These are phyloP conservation scores for Mycena alexandri DNA, from an alignment of 768 basidiomycete genomes.

Conservation along the genomic window DNA sequence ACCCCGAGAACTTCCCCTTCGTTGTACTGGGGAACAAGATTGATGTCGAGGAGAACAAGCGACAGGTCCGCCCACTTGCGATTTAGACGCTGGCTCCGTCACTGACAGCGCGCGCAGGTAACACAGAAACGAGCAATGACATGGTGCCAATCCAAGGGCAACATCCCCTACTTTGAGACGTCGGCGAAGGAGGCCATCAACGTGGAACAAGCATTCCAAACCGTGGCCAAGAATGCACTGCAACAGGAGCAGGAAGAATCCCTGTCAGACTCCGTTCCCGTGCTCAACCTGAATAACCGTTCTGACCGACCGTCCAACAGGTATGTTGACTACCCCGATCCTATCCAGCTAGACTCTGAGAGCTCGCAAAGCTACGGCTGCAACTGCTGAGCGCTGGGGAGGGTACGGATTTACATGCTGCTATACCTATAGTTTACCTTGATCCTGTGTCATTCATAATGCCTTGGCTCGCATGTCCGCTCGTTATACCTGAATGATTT, in stretches of 20 bases:
- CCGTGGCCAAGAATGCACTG: slow-evolving; percentile 98
- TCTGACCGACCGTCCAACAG: slow-evolving; percentile 56
- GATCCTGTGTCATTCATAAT: slow-evolving; percentile 29
- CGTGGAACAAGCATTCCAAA: slow-evolving; percentile 99
- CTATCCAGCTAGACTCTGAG: slow-evolving; percentile 96
- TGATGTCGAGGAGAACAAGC: slow-evolving; percentile 98
- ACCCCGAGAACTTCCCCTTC: slow-evolving; percentile 99
- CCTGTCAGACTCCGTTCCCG: slow-evolving; percentile 66
- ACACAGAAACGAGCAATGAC: slow-evolving; percentile 99
- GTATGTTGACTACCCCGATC: slow-evolving; percentile 98
- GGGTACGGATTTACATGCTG: slow-evolving; percentile 31
- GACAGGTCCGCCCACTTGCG: slow-evolving; percentile 73
- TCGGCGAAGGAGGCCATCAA: slow-evolving; percentile 99
- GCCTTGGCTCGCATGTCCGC: slow-evolving; percentile 27
- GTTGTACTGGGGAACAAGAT: slow-evolving; percentile 99
- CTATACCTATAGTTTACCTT: slow-evolving; percentile 38
- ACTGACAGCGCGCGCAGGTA: slow-evolving; percentile 66
- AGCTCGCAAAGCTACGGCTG: slow-evolving; percentile 92
- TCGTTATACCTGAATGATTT: slow-evolving; percentile 30
- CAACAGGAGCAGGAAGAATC: slow-evolving; percentile 98
- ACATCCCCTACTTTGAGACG: slow-evolving; percentile 99
- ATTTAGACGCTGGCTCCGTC: slow-evolving; percentile 2
- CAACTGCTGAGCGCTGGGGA: slow-evolving; percentile 71
- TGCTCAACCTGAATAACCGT: slow-evolving; percentile 27
- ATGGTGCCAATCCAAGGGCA: slow-evolving; percentile 99